Evolutionary conservation across 1,139 yeast species (phyloP), one percentile per base, ranked within the genome.

Genomic region (Lodderomyces orthopsilosis): DNA sequence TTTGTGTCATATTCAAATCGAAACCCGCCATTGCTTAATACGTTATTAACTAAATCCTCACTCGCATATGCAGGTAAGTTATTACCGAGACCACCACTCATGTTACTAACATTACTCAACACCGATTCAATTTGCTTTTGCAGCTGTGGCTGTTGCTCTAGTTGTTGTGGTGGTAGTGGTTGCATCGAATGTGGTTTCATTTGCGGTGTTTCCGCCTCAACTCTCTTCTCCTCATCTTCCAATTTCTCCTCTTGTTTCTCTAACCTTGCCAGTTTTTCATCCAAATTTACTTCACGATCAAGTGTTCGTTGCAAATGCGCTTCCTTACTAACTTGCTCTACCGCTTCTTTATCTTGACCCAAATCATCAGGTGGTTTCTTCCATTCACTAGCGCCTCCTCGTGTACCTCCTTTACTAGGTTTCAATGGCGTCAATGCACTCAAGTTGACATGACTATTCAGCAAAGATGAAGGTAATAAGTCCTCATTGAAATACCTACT

Each of bases 11-110:
- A 46, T 9, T 43, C 40, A 45, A 52, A 63, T 6, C 41, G 45
- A 37, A 61, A 56, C 12, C 68, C 67, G 6, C 70, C 69, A 18
- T 46, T 47, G 14, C 48, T 50, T 15, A 65, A 45, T 4, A 54
- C 48, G 21, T 51, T 49, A 13, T 52, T 50, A 35, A 64, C 53
- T 5, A 40, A 27, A 17, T 47, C 52, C 18, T 50, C 50, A 41
- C 41, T 42, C 5, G 37, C 23, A 37, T 40, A 37, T 12, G 24
- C 23, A 34, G 23, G 22, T 4, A 17, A 22, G n/a, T 22, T 8
- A 18, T 17, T 12, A 34, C 14, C 23, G n/a, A n/a, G n/a, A 7
- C 6, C 5, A n/a, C 13, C 6, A 7, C 22, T 15, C 3, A 15
- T 22, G 12, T 13, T 27, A 17, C 17, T 13, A 27, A 13, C 9